Evolutionary conservation across 805 yeast genomes (phyloP).

Genomic region (Zygosaccharomyces siamensis): DNA sequence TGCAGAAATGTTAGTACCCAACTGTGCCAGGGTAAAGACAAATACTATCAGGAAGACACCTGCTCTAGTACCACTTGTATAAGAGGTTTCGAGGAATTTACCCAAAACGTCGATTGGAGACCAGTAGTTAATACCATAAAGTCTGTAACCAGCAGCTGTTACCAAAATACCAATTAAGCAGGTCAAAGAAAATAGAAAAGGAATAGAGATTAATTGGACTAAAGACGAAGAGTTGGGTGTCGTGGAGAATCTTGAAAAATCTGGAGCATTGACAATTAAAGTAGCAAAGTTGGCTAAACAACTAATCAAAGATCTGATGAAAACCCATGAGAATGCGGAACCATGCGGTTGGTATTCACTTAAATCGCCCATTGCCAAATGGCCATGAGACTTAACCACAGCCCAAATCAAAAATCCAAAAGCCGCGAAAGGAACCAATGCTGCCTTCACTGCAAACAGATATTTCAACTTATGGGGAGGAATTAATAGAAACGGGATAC

Average conservation of each 20-base stretch:
- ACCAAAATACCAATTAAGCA: slow-evolving; percentile 76
- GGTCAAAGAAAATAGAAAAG: slow-evolving; percentile 66
- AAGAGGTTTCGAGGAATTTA: slow-evolving; percentile 36
- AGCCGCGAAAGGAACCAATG: slow-evolving; percentile 77
- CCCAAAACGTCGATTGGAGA: slow-evolving; percentile 56
- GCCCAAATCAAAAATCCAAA: slow-evolving; percentile 83
- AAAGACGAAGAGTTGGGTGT: slow-evolving; percentile 42
- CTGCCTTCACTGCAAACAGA: slow-evolving; percentile 76
- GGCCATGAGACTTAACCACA: slow-evolving; percentile 68
- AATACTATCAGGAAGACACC: slow-evolving; percentile 66
- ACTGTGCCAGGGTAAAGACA: slow-evolving; percentile 65
- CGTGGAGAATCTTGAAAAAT: slow-evolving; percentile 70
- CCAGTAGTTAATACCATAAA: slow-evolving; percentile 43
- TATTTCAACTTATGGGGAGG: slow-evolving; percentile 81
- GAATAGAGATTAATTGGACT: slow-evolving; percentile 58
- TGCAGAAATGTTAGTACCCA: slow-evolving; percentile 71
- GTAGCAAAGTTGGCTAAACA: slow-evolving; percentile 78
- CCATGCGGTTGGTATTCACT: slow-evolving; percentile 22
- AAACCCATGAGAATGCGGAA: slow-evolving; percentile 53
- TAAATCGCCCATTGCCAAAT: slow-evolving; percentile 27
- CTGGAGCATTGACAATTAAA: slow-evolving; percentile 75
- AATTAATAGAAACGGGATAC: slow-evolving; percentile 75
- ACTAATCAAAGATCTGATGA: slow-evolving; percentile 66
- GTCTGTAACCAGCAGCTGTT: slow-evolving; percentile 55
- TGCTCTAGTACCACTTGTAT: slow-evolving; percentile 51